These are phyloP conservation scores for Cladophialophora psammophila DNA, from an alignment of 2,329 filamentous ascomycete genomes.

Conservation along the genomic window DNA sequence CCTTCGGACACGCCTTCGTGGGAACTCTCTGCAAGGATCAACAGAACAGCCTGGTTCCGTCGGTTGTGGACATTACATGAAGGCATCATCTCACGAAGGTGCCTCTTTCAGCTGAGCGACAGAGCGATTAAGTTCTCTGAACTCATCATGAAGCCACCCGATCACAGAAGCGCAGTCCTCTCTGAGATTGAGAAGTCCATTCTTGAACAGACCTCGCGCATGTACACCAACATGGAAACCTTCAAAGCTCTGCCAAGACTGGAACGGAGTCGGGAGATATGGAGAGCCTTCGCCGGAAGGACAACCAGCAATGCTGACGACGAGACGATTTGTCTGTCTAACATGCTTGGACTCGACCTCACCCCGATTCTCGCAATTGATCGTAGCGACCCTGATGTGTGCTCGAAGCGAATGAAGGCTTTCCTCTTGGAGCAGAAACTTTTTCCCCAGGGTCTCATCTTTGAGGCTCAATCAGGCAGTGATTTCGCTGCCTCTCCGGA, in stretches of 20 bases:
- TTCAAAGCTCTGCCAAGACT: constrained; percentile 3
- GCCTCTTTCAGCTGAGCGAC: constrained; percentile 7
- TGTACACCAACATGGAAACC: constrained; percentile 5
- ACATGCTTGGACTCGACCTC: constrained; percentile 11
- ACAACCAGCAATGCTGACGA: constrained; percentile 9
- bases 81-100: constrained; percentile 2
- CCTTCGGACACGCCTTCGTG: not conserved
- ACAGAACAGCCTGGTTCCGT: constrained; percentile 10
- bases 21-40: constrained; percentile 10
- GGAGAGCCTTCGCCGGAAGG: not conserved
- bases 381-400: no score
- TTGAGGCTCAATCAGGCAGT: no score
- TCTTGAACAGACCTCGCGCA: not conserved
- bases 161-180: not conserved
- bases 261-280: constrained; percentile 2
- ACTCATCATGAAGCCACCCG: not conserved
- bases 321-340: constrained; percentile 7
- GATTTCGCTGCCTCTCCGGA: no score
- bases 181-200: not conserved
- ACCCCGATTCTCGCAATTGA: not conserved
- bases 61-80: constrained; percentile 12
- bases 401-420: no score
- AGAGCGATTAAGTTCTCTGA: not conserved
- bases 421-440: no score
- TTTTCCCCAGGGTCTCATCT: no score